Evolutionary conservation across 2,329 filamentous ascomycete species (phyloP), one percentile per base, ranked within the genome.

Genomic region (Xylaria sp.): DNA sequence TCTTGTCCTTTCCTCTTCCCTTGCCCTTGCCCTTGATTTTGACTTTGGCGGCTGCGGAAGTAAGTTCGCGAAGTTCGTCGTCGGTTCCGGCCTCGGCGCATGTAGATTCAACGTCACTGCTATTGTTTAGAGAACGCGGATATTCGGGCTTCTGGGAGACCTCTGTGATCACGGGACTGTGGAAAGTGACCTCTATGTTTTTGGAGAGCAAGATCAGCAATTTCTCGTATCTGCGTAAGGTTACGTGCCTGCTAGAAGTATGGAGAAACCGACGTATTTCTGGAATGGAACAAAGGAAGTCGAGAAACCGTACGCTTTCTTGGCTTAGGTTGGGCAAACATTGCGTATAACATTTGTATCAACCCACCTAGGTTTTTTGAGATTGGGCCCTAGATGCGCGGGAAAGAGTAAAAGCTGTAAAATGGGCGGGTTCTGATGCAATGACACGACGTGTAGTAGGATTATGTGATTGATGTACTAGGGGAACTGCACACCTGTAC

Each of bases 111-210:
- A 15, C 44, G 29, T 58, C 64, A 25, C 50, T 63, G 22, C 20
- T 55, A 29, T 15, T 31, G n/a, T 1, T 17, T 15, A 15, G 20
- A 25, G 13, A 22, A 29, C 5, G 33, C n/a, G 15, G 27, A 29
- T 53, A n/a, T 31, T 51, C 53, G n/a, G 51, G 51, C 15, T 62
- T 49, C 1, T 38, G 54, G 5, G 47, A 17, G 31, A 27, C 33
- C 20, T 53, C 20, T 13, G 56, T 61, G 45, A 56, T 45, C 3
- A 51, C 59, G 7, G 66, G 66, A 25, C 58, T 69, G 36, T 57
- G 42, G 47, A 71, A 71, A 20, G 66, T 63, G 33, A 69, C 67
- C 47, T 63, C 67, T 64, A 33, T 68, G n/a, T 45, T 67, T 33
- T 33, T 17, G n/a, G 7, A 13, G n/a, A 39, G 27, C 25, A 10